Conservation (phyloP, 2,329 filamentous ascomycete species). For the Aspergillus phoenicis region DNA sequence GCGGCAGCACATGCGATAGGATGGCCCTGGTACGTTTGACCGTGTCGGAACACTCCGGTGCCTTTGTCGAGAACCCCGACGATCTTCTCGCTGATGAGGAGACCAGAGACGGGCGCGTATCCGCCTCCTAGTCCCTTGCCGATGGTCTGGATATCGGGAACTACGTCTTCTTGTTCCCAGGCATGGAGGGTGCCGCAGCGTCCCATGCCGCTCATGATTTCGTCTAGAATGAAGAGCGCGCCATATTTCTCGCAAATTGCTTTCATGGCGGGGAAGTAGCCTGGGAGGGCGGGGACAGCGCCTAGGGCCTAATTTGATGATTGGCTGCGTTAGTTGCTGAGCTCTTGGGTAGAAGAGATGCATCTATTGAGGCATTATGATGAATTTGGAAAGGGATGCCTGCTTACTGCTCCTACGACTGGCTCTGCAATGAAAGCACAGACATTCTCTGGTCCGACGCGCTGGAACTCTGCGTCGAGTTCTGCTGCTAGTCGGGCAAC, state of each 20-base stretch:
- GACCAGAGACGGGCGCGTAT: constrained; percentile 57
- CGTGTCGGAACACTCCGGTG: constrained; percentile 57
- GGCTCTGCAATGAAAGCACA: constrained; percentile 75
- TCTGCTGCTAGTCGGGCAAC: constrained; percentile 63
- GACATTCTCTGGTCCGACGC: constrained; percentile 65
- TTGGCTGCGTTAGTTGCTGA: background rate
- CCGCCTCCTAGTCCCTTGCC: constrained; percentile 63
- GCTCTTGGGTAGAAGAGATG: too few relatives aligned
- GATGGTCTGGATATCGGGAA: constrained; percentile 62
- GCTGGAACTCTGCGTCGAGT: constrained; percentile 67
- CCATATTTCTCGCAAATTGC: constrained; percentile 70
- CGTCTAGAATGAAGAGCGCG: constrained; percentile 75
- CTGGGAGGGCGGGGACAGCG: constrained; percentile 65
- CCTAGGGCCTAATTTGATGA: constrained; percentile 59
- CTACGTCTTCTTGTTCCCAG: constrained; percentile 61
- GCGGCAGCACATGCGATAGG: constrained; percentile 60
- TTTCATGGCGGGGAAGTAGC: constrained; percentile 71
- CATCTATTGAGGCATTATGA: too few relatives aligned
- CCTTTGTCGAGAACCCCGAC: constrained; percentile 52
- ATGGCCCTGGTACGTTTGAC: constrained; percentile 64
- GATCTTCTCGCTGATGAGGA: constrained; percentile 56
- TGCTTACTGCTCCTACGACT: constrained; percentile 67
- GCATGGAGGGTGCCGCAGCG: constrained; percentile 61
- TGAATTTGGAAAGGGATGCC: too few relatives aligned
- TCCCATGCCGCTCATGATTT: constrained; percentile 70